Evolutionary conservation across 2,329 filamentous ascomycete species (phyloP).

Genomic region (Cladosporium sp.): DNA sequence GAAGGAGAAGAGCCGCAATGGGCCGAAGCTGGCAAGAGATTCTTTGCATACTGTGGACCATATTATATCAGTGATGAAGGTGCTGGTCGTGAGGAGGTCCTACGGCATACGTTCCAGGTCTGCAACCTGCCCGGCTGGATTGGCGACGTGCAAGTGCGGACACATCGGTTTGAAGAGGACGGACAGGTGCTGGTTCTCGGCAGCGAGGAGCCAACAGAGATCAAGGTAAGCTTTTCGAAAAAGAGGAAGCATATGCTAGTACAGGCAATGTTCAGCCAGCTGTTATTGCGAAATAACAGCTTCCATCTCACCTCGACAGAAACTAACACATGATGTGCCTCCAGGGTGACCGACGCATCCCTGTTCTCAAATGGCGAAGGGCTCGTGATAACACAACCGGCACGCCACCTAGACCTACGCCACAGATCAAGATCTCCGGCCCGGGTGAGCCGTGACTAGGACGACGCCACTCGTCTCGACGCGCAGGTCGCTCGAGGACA

Average conservation of each 20-base stretch:
- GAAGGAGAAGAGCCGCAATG: conserved; percentile 42
- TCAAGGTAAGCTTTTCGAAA: conserved; percentile 34
- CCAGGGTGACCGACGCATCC: conserved; percentile 42
- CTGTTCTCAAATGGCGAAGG: conserved; percentile 41
- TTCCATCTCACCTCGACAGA: neutral
- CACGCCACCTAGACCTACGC: conserved; percentile 39
- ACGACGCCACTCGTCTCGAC: conserved; percentile 8
- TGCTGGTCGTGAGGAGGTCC: conserved; percentile 36
- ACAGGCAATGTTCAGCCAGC: neutral
- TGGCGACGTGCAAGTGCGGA: conserved; percentile 41
- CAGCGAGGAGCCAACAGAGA: conserved; percentile 42
- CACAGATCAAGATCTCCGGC: conserved; percentile 43
- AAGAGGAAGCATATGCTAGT: neutral
- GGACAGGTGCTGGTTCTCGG: conserved; percentile 42
- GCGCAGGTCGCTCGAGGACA: conserved; percentile 20
- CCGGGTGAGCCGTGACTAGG: conserved; percentile 40
- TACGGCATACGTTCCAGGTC: conserved; percentile 42
- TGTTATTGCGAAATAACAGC: neutral
- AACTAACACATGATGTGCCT: neutral
- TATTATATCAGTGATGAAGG: conserved; percentile 44
- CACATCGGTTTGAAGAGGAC: conserved; percentile 42
- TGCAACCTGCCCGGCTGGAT: conserved; percentile 44
- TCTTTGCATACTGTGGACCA: conserved; percentile 41
- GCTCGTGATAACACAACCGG: conserved; percentile 37
- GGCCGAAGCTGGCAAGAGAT: conserved; percentile 43